phyloP scores from a whole-genome alignment of 495 filamentous ascomycete species.

The Podospora pseudoanserina region DNA sequence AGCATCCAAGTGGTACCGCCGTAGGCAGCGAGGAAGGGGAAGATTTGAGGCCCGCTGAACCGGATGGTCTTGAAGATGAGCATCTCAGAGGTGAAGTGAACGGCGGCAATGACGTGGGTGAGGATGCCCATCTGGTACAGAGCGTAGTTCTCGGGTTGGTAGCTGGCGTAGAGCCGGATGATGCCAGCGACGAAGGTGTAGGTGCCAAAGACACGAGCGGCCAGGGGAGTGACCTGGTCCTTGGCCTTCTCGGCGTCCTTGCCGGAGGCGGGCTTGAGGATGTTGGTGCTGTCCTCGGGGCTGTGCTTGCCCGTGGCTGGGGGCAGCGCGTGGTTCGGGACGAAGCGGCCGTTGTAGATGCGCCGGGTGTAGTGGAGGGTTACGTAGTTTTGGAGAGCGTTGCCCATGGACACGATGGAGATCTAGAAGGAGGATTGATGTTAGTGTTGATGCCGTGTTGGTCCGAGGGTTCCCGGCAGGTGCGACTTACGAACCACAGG shows the following conservation, averaged over 20 bases:
- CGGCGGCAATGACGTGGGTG: conserved; percentile 74
- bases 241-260: conserved; percentile 45
- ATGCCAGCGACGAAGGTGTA: conserved; percentile 78
- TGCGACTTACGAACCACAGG: conserved; percentile 42
- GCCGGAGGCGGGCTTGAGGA: conserved; percentile 46
- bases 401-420: conserved; percentile 70
- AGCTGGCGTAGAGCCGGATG: conserved; percentile 79
- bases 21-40: conserved; percentile 70
- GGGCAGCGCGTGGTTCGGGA: conserved; percentile 39
- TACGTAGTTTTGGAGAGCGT: conserved; percentile 74
- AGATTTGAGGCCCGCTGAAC: conserved; percentile 63
- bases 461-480: background rate
- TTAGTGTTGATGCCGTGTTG: background rate
- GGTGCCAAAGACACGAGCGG: conserved; percentile 82
- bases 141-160: conserved; percentile 66
- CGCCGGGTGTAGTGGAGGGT: conserved; percentile 70
- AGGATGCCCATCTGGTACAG: conserved; percentile 75
- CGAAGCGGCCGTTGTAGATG: conserved; percentile 63
- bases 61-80: conserved; percentile 67
- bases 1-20: conserved; percentile 77
- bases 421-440: conserved; percentile 46
- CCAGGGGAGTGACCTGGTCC: conserved; percentile 64
- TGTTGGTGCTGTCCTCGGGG: conserved; percentile 43
- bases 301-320: conserved; percentile 32
- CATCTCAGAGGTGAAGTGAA: conserved; percentile 82